These are phyloP conservation scores for Scedosporium apiospermum DNA, from an alignment of 2,329 filamentous ascomycete species.

Conservation along the genomic window DNA sequence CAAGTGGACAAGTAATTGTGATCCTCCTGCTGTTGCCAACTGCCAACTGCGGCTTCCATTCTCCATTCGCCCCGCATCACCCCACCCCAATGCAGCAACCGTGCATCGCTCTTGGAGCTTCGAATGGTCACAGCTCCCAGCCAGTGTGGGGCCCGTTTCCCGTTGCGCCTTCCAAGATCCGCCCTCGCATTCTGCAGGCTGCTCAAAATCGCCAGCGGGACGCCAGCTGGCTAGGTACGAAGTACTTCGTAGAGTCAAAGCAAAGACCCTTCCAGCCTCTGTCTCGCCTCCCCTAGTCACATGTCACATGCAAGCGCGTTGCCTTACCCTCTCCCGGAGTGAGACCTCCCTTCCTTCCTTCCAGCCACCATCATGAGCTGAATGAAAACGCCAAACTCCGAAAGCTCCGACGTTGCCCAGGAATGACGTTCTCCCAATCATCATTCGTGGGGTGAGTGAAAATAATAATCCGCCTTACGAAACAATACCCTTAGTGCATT, in stretches of 20 bases:
- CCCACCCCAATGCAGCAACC: neutral
- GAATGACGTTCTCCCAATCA: neutral
- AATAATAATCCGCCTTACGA: neutral
- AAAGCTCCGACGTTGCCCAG: neutral
- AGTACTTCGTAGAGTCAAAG: too few relatives aligned
- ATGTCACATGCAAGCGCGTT: neutral
- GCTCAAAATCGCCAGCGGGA: too few relatives aligned
- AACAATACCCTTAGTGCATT: neutral
- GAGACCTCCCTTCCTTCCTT: neutral
- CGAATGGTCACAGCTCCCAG: neutral
- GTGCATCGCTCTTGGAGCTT: neutral
- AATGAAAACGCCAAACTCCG: neutral
- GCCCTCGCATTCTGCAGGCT: neutral
- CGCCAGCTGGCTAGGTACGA: too few relatives aligned
- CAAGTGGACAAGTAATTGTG: too few relatives aligned
- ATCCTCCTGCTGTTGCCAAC: neutral
- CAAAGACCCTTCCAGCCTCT: neutral
- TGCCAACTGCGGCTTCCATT: neutral
- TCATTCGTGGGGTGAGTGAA: neutral
- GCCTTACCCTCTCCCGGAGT: neutral
- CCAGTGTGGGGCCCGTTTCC: neutral
- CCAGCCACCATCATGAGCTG: neutral
- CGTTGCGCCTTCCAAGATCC: neutral
- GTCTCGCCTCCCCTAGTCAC: neutral
- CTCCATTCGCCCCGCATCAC: neutral